Evolutionary conservation across 257 asterid species (phyloP).

Genomic region (Jacaranda mimosifolia): DNA sequence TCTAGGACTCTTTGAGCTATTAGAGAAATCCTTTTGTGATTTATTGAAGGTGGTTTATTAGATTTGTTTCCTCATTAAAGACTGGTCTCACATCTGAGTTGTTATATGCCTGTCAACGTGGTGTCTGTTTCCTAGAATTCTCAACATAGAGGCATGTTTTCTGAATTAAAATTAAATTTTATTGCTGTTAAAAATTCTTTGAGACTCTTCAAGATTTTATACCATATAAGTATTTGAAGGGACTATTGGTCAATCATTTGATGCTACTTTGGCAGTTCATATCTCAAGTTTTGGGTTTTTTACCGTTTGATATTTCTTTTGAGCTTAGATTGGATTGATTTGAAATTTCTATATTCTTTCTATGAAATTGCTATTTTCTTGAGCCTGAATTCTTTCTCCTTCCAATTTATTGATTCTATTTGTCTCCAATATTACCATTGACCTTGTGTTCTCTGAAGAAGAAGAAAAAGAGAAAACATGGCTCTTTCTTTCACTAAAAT

Average conservation of each 20-base stretch:
- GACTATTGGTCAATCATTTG: constrained; percentile 27
- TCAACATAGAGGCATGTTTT: constrained; percentile 24
- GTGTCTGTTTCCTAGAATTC: not conserved
- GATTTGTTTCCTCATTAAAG: constrained; percentile 16
- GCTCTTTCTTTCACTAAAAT: constrained; percentile 72
- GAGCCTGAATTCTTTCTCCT: constrained; percentile 32
- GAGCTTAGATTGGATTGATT: constrained; percentile 45
- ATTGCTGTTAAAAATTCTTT: constrained; percentile 18
- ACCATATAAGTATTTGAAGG: constrained; percentile 24
- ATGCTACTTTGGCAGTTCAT: constrained; percentile 27
- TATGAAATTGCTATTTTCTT: constrained; percentile 22
- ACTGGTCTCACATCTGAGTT: constrained; percentile 14
- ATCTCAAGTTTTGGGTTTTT: constrained; percentile 32
- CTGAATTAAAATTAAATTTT: constrained; percentile 21
- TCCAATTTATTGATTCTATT: constrained; percentile 39
- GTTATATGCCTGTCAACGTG: constrained; percentile 9
- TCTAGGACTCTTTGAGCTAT: constrained; percentile 29
- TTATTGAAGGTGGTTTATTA: constrained; percentile 23
- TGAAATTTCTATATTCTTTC: constrained; percentile 20
- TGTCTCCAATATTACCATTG: constrained; percentile 16
- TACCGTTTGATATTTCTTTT: constrained; percentile 30
- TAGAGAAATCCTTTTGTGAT: constrained; percentile 22
- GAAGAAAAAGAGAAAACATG: constrained; percentile 36
- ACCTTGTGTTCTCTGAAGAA: constrained; percentile 11
- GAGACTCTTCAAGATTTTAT: constrained; percentile 18